Conservation (phyloP, 441 rosid species). For the Viola pubescens region DNA sequence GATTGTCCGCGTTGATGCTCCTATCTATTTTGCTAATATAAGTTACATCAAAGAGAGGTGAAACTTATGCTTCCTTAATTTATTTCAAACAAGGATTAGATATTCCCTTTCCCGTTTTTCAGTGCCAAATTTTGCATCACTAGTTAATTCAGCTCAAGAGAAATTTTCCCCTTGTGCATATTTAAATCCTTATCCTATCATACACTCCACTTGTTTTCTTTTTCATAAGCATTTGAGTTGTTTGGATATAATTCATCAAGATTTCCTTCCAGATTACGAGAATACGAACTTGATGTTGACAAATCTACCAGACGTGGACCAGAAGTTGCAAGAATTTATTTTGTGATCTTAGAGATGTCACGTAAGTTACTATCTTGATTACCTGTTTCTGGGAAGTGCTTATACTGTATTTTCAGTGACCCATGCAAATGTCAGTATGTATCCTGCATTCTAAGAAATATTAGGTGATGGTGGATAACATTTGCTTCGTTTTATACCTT, state of each 20-base stretch:
- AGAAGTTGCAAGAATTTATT: conserved; percentile 67
- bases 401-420: neutral
- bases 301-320: conserved; percentile 62
- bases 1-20: conserved; percentile 84
- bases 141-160: neutral
- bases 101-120: too few species aligned
- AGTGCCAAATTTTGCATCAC: too few species aligned
- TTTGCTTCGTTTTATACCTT: neutral
- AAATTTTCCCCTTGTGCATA: conserved; percentile 4
- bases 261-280: conserved; percentile 51
- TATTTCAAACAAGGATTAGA: neutral
- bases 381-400: neutral
- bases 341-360: conserved; percentile 85
- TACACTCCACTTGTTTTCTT: neutral
- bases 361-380: conserved; percentile 46
- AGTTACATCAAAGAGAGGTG: conserved; percentile 91
- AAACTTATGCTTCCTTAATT: conserved; percentile 9
- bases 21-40: conserved; percentile 93
- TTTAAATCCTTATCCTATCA: neutral
- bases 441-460: too few species aligned
- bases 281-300: conserved; percentile 69
- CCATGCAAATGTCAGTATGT: neutral
- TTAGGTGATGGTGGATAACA: neutral
- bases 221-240: neutral
- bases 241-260: neutral